These are phyloP conservation scores for Vicia faba DNA, from an alignment of 306 rosid genomes.

Conservation along the genomic window DNA sequence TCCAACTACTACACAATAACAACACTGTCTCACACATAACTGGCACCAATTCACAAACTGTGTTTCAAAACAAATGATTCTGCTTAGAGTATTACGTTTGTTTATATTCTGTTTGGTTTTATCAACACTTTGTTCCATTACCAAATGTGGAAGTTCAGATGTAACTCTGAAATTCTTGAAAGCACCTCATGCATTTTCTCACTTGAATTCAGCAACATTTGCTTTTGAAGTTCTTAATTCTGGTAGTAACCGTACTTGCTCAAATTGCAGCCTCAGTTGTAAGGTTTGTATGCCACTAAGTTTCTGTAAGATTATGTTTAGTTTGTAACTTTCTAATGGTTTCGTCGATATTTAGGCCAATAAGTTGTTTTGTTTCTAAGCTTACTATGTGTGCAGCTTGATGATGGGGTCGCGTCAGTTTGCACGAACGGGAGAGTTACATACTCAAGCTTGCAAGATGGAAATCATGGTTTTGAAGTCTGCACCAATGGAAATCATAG, in stretches of 20 bases:
- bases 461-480: slow-evolving; percentile 72
- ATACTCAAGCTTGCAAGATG: slow-evolving; percentile 69
- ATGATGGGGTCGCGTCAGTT: slow-evolving; percentile 51
- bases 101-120: slow-evolving; percentile 48
- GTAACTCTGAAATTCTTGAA: slow-evolving; percentile 69
- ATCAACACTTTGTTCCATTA: slow-evolving; percentile 45
- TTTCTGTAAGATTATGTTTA: neutral
- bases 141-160: slow-evolving; percentile 50
- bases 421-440: slow-evolving; percentile 54
- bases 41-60: slow-evolving; percentile 14
- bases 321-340: neutral
- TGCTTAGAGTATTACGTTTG: slow-evolving; percentile 40
- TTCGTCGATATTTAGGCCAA: neutral
- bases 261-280: slow-evolving; percentile 71
- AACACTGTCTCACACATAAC: slow-evolving; percentile 35
- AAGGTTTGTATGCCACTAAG: slow-evolving; percentile 49
- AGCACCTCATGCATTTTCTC: slow-evolving; percentile 77
- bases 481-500: slow-evolving; percentile 60
- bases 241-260: slow-evolving; percentile 42
- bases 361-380: neutral
- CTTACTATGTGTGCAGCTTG: slow-evolving; percentile 60
- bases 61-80: slow-evolving; percentile 48
- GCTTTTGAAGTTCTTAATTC: slow-evolving; percentile 55
- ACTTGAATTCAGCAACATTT: slow-evolving; percentile 70
- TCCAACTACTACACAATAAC: slow-evolving; percentile 26